Percentiles rank a stretch among this genome's conserved stretches.
Evolutionary conservation across 306 rosid genomes (phyloP).

Genomic region (Lotus japonicus): DNA sequence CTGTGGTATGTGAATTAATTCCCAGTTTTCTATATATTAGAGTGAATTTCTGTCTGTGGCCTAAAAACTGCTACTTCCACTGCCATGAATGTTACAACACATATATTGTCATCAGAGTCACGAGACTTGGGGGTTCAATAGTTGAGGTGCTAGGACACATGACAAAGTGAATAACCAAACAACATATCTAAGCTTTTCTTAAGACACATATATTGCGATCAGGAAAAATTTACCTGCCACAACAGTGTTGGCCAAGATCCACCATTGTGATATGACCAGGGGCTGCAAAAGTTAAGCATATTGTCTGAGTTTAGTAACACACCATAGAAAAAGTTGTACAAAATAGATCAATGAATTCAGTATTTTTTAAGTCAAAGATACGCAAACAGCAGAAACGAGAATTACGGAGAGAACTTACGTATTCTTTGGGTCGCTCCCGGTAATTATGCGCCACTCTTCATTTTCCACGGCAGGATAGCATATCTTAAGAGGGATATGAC

Average conservation of each 20-base stretch:
- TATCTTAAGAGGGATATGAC: constrained; percentile 79
- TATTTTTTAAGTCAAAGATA: not conserved
- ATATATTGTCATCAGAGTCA: too few relatives aligned
- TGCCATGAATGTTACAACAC: not conserved
- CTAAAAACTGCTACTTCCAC: not conserved
- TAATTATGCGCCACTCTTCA: constrained; percentile 78
- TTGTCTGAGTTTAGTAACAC: constrained; percentile 6
- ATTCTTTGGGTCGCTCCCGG: constrained; percentile 87
- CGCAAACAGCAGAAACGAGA: not conserved
- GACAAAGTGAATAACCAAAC: not conserved
- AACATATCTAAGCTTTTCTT: not conserved
- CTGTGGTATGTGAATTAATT: not conserved
- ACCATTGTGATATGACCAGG: constrained; percentile 93
- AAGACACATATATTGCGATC: not conserved
- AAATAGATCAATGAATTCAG: not conserved
- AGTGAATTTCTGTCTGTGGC: not conserved
- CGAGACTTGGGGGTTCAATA: not conserved
- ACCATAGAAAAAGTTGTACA: not conserved
- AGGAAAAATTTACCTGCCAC: constrained; percentile 65
- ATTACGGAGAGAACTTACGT: constrained; percentile 58
- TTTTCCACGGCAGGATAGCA: constrained; percentile 79
- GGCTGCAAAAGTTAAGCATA: constrained; percentile 44
- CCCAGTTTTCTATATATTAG: not conserved
- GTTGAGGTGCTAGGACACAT: not conserved
- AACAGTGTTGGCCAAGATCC: constrained; percentile 92